Base-by-base conservation (phyloP, 2,329 filamentous ascomycete species). In the Microcyclospora tardicrescens region DNA sequence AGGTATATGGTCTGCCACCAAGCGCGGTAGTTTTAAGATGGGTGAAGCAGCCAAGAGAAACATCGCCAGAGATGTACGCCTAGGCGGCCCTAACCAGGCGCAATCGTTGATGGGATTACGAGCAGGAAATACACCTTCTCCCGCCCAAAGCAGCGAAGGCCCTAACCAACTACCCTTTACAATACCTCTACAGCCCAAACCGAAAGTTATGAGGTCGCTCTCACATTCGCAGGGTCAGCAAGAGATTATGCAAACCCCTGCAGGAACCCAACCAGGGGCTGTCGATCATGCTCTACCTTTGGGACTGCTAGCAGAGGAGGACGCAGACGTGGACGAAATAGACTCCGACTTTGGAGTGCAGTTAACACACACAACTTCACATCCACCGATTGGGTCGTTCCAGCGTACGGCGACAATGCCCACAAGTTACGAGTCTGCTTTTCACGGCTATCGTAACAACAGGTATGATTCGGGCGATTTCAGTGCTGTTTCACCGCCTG, bases 171-270 rank as follows among this genome's bases (percentile, higher is more conserved):
- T 93, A 38, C 84, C 85, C 1, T 93, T 93, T 53, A 73, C 83
- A 6, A 93, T 93, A 48, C 86, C 86, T 3, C 69, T 93, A 14
- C 84, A 93, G 46, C 86, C 89, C 1, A 91, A 84, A 0, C 84
- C 84, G 2, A 96, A 96, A 61, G 86, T 84, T 1, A 91, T 93
- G 52, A 79, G 91, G 33, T 98, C 91, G 5, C 85, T 95, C 60
- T 96, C 91, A 4, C 96, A 96, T 61, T 96, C 89, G 0, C 89
- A 57, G 37, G 54, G 51, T 8, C 51, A 57, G 42, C 46, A 50
- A 12, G 54, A 56, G 43, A 33, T 39, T 34, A 39, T 41, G n/a
- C 42, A 43, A 32, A 14, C 37, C 29, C 19, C 19, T 5, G 29
- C 38, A 9, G 32, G 31, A 14, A 15, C 28, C 13, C 34, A 30